phyloP scores from a whole-genome alignment of 306 rosid genomes.

The Cucurbita moschata region DNA sequence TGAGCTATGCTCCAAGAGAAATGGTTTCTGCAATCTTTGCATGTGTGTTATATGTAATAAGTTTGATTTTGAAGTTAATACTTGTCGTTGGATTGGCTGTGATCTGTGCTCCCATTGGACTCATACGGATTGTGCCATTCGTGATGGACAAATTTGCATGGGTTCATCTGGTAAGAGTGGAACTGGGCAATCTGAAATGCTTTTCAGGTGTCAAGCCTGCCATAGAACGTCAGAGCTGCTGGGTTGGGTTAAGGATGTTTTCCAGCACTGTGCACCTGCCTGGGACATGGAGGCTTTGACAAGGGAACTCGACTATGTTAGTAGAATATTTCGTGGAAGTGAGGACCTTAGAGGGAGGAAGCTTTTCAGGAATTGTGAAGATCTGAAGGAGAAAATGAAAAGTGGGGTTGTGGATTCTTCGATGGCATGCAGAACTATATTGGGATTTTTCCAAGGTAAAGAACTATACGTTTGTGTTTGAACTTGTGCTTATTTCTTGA shows the following conservation, averaged over 20 bases:
- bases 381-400: constrained; percentile 63
- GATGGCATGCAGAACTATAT: constrained; percentile 66
- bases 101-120: constrained; percentile 98
- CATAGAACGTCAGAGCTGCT: constrained; percentile 86
- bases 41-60: constrained; percentile 96
- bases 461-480: background rate
- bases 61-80: constrained; percentile 95
- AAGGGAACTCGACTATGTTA: constrained; percentile 90
- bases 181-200: constrained; percentile 80
- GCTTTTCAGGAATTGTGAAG: constrained; percentile 71
- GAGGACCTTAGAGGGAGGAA: constrained; percentile 75
- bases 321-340: constrained; percentile 85
- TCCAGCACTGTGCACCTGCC: constrained; percentile 88
- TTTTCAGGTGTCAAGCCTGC: constrained; percentile 94
- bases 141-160: constrained; percentile 69
- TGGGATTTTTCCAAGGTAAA: constrained; percentile 80
- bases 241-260: constrained; percentile 99
- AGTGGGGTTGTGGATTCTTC: constrained; percentile 47
- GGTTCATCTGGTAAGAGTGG: constrained; percentile 75
- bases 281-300: constrained; percentile 81
- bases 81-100: constrained; percentile 98
- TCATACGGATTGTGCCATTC: constrained; percentile 96
- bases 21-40: constrained; percentile 98
- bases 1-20: constrained; percentile 65
- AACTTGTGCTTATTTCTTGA: background rate